phyloP scores from a whole-genome alignment of 2,329 filamentous ascomycete genomes.

The Diatrype stigma region DNA sequence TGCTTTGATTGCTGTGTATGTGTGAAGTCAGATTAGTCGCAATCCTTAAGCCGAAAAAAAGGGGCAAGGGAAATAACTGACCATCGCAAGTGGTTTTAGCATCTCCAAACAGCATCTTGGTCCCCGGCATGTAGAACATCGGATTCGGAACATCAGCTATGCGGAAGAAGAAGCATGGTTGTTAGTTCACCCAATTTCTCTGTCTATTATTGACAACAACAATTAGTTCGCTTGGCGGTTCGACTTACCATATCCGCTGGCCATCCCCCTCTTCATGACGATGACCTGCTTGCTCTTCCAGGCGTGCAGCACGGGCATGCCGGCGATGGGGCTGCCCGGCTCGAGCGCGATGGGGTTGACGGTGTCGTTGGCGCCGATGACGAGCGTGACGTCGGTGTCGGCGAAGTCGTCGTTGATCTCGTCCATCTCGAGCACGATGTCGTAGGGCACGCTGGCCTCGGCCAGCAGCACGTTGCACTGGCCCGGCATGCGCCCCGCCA shows the following conservation, averaged over 20 bases:
- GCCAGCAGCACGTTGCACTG: conserved; percentile 90
- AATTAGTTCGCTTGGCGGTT: neutral
- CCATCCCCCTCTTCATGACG: conserved; percentile 90
- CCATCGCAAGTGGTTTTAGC: conserved; percentile 80
- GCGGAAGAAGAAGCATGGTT: conserved; percentile 2
- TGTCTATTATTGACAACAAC: neutral
- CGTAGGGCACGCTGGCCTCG: conserved; percentile 83
- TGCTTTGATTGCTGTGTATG: conserved; percentile 36
- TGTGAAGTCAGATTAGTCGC: neutral
- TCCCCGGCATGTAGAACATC: conserved; percentile 88
- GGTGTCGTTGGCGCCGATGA: conserved; percentile 90
- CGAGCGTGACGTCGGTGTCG: conserved; percentile 80
- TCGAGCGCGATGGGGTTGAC: conserved; percentile 88
- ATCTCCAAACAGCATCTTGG: conserved; percentile 90
- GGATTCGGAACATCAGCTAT: conserved; percentile 84
- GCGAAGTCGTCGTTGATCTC: conserved; percentile 92
- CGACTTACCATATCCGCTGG: conserved; percentile 73
- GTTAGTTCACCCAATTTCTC: no score
- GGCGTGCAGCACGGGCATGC: conserved; percentile 87
- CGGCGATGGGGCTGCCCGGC: conserved; percentile 77
- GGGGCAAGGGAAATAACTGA: conserved; percentile 33
- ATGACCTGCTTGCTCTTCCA: conserved; percentile 94
- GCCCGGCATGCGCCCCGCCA: conserved; percentile 87
- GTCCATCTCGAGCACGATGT: conserved; percentile 92
- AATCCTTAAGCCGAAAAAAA: conserved; percentile 4